A percentile compares a stretch with the other conserved stretches of the same genome.
These are phyloP conservation scores for Brettanomyces custersianus DNA, from an alignment of 805 yeast species.

Conservation along the genomic window DNA sequence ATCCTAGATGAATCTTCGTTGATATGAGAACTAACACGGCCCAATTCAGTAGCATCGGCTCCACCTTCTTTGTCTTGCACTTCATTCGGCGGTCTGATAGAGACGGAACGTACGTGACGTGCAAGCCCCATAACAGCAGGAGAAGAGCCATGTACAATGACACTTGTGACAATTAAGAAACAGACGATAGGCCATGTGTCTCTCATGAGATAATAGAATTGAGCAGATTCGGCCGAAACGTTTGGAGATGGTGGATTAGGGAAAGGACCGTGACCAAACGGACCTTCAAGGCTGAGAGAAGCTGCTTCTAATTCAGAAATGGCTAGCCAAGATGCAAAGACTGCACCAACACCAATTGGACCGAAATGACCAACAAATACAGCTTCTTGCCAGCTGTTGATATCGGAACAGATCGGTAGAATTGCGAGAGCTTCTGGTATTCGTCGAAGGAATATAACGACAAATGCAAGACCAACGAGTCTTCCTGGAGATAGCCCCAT, in stretches of 20 bases:
- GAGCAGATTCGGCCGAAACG: background rate
- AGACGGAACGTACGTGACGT: background rate
- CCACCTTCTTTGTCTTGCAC: background rate
- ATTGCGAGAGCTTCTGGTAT: slow-evolving; percentile 46
- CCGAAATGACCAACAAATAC: slow-evolving; percentile 66
- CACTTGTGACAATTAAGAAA: slow-evolving; percentile 41
- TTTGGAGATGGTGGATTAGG: slow-evolving; percentile 15
- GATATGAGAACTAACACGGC: background rate
- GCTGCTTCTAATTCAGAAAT: slow-evolving; percentile 24
- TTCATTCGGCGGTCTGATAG: background rate
- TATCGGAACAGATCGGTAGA: slow-evolving; percentile 50
- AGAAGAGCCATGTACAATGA: slow-evolving; percentile 49
- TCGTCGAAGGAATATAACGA: slow-evolving; percentile 40
- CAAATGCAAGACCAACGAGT: slow-evolving; percentile 39
- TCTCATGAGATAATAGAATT: slow-evolving; percentile 20
- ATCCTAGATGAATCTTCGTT: slow-evolving; percentile 11
- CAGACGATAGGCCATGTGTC: slow-evolving; percentile 42
- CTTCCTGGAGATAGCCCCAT: slow-evolving; percentile 45
- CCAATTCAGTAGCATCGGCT: background rate
- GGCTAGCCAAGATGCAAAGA: slow-evolving; percentile 23
- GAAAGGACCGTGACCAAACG: slow-evolving; percentile 19
- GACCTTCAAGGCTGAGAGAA: slow-evolving; percentile 27
- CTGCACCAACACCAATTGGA: slow-evolving; percentile 47
- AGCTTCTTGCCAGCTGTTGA: slow-evolving; percentile 55
- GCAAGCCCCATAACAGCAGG: slow-evolving; percentile 32